Evolutionary conservation across 495 filamentous ascomycete species (phyloP).

Genomic region (Haplographium delicatum): DNA sequence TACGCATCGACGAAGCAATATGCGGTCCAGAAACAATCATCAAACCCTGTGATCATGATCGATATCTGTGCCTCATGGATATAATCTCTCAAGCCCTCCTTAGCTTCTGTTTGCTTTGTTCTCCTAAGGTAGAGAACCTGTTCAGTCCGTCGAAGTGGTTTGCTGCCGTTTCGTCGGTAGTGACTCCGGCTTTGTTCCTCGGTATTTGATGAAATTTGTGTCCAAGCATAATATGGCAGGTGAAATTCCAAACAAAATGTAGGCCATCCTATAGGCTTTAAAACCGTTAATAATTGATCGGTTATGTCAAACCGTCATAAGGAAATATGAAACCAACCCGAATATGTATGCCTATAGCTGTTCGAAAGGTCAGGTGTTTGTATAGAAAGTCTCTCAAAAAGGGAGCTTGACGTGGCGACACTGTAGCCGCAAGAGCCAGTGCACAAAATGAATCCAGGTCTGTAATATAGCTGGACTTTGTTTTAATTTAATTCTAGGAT

Average conservation of each 20-base stretch:
- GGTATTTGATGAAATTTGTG: not conserved
- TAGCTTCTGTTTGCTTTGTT: not conserved
- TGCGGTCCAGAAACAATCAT: constrained; percentile 1
- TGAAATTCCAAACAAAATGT: constrained; percentile 7
- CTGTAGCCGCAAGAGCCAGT: not conserved
- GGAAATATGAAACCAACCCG: no score
- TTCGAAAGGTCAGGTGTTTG: not conserved
- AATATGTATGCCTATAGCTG: not conserved
- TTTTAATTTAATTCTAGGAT: no score
- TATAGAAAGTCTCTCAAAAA: constrained; percentile 3
- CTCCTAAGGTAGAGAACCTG: not conserved
- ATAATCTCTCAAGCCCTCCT: not conserved
- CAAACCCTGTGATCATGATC: constrained; percentile 1
- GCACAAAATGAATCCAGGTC: not conserved
- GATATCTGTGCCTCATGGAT: constrained; percentile 7
- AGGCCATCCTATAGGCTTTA: not conserved
- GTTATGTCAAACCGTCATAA: no score
- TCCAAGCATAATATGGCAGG: constrained; percentile 5
- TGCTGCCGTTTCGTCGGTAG: not conserved
- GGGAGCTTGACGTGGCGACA: not conserved
- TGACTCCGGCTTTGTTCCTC: not conserved
- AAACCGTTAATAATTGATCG: no score
- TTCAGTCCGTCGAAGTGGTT: not conserved
- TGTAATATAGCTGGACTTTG: not conserved
- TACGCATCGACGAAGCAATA: constrained; percentile 9